phyloP scores from a whole-genome alignment of 495 filamentous ascomycete species.

The Xylaria acuta region DNA sequence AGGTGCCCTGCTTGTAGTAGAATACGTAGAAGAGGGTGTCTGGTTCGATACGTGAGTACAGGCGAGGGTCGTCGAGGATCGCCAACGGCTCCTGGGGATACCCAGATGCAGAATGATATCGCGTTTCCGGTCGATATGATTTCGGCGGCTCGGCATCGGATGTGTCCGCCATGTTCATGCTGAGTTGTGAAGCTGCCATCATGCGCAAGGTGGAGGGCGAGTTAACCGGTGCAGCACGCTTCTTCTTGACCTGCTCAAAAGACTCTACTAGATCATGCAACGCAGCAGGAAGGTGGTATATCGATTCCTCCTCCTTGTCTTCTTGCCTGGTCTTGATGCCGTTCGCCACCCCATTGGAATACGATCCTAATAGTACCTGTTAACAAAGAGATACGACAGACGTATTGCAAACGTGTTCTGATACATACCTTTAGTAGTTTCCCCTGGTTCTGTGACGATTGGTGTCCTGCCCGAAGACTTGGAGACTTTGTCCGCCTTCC shows the following conservation, averaged over 20 bases:
- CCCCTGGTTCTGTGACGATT: slow-evolving; percentile 38
- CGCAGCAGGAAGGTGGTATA: slow-evolving; percentile 92
- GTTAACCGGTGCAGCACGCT: slow-evolving; percentile 60
- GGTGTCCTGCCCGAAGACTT: slow-evolving; percentile 50
- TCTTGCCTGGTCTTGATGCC: slow-evolving; percentile 55
- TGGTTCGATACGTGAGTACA: slow-evolving; percentile 89
- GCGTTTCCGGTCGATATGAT: slow-evolving; percentile 81
- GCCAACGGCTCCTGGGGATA: slow-evolving; percentile 91
- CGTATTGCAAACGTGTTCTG: slow-evolving; percentile 28
- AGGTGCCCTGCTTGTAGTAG: slow-evolving; percentile 95
- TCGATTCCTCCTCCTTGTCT: slow-evolving; percentile 74
- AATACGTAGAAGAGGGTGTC: slow-evolving; percentile 99
- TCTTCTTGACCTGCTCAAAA: slow-evolving; percentile 79
- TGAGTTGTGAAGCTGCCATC: slow-evolving; percentile 71
- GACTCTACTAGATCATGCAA: slow-evolving; percentile 89
- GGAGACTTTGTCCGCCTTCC: slow-evolving; percentile 49
- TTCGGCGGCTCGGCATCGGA: slow-evolving; percentile 81
- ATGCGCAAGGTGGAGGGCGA: slow-evolving; percentile 73
- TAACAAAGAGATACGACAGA: slow-evolving; percentile 31
- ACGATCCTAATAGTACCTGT: slow-evolving; percentile 40
- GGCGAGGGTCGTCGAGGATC: slow-evolving; percentile 86
- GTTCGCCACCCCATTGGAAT: slow-evolving; percentile 63
- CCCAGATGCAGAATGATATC: slow-evolving; percentile 68
- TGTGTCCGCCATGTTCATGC: slow-evolving; percentile 67
- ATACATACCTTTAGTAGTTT: slow-evolving; percentile 50